phyloP scores from a whole-genome alignment of 305 asterid species.

The Caryopteris hybrid region DNA sequence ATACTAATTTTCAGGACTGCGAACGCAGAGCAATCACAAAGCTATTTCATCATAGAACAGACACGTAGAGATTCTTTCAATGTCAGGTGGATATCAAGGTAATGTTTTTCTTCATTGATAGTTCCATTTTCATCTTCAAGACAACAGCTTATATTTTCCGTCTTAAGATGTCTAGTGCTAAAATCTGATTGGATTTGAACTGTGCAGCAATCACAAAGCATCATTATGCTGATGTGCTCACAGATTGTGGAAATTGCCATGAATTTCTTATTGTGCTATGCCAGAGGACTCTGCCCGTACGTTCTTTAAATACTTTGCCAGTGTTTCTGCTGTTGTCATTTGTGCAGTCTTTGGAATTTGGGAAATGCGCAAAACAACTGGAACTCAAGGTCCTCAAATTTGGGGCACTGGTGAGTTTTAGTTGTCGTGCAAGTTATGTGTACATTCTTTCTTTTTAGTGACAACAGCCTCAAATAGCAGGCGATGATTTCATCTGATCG shows the following conservation, averaged over 20 bases:
- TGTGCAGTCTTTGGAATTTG: neutral
- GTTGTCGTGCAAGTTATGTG: neutral
- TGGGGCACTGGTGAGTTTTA: neutral
- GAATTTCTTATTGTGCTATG: too few species aligned
- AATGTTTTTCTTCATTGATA: neutral
- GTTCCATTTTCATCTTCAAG: neutral
- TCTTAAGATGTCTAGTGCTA: neutral
- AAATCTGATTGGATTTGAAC: too few species aligned
- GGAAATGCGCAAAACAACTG: neutral
- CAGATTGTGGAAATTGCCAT: too few species aligned
- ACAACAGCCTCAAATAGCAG: neutral
- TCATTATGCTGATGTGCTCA: too few species aligned
- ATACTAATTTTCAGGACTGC: slow-evolving; percentile 57
- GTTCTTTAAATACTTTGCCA: neutral
- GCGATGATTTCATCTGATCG: too few species aligned
- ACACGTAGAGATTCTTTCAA: slow-evolving; percentile 20
- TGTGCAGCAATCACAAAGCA: too few species aligned
- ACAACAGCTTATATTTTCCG: neutral
- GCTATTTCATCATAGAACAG: slow-evolving; percentile 76
- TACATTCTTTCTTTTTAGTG: neutral
- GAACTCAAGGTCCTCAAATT: neutral
- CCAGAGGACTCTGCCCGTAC: neutral
- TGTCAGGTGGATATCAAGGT: neutral
- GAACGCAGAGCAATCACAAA: slow-evolving; percentile 82
- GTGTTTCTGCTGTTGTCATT: neutral